Conservation (phyloP, 768 basidiomycete genomes). For the Lactifluus rugatus region DNA sequence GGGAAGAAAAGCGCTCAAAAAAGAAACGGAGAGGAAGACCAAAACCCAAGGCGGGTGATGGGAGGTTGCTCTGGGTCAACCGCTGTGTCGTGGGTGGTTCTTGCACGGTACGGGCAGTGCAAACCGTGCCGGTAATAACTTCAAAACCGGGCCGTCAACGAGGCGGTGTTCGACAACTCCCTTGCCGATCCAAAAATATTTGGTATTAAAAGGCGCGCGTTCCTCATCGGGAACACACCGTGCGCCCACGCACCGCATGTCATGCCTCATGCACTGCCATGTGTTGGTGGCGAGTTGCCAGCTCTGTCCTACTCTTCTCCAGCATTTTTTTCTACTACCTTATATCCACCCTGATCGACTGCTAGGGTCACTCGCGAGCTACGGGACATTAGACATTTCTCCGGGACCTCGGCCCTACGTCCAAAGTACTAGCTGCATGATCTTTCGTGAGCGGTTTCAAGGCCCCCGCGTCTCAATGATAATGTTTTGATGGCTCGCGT, state of each 20-base stretch:
- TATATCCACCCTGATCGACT: background rate
- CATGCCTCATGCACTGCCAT: background rate
- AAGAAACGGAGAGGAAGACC: background rate
- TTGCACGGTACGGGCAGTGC: background rate
- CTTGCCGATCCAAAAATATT: conserved; percentile 3
- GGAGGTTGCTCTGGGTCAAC: conserved; percentile 2
- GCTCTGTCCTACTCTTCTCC: no score
- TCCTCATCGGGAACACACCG: background rate
- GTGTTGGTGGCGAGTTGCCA: no score
- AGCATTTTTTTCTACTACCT: background rate
- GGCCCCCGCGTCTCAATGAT: background rate
- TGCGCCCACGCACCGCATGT: no score
- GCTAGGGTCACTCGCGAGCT: background rate
- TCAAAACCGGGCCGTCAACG: background rate
- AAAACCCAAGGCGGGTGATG: background rate
- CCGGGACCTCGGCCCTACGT: no score
- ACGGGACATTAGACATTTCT: no score
- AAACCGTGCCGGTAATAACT: conserved; percentile 1
- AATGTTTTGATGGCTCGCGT: background rate
- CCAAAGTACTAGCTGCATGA: no score
- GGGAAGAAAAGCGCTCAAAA: background rate
- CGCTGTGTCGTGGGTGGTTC: background rate
- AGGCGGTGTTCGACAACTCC: conserved; percentile 8
- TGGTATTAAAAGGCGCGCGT: background rate
- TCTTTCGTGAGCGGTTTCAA: background rate